Evolutionary conservation across 805 yeast genomes (phyloP).

Genomic region (Lipomyces orientalis): DNA sequence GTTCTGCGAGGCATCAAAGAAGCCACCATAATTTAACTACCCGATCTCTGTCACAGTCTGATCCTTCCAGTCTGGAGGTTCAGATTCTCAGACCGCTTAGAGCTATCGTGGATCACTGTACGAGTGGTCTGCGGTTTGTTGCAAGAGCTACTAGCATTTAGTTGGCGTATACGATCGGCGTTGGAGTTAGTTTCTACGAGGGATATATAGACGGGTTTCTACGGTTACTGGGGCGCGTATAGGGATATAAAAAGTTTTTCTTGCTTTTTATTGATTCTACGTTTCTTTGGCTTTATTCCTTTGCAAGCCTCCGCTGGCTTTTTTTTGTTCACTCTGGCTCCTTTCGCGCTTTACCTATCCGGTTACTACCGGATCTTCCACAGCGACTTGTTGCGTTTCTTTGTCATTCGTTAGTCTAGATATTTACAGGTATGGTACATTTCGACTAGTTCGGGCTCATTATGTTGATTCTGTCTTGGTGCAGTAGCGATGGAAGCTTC

Average conservation of each 20-base stretch:
- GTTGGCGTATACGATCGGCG: not conserved
- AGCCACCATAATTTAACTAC: conserved; percentile 42
- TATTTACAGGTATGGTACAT: not conserved
- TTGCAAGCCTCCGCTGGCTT: not conserved
- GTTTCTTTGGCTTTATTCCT: not conserved
- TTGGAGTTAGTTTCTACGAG: not conserved
- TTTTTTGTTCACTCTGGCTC: conserved; percentile 26
- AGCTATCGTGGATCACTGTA: not conserved
- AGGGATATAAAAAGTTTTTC: not conserved
- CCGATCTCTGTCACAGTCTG: not conserved
- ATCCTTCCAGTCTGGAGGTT: not conserved
- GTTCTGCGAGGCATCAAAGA: conserved; percentile 40
- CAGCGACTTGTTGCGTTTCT: conserved; percentile 13
- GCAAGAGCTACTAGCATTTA: not conserved
- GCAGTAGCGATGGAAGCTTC: conserved; percentile 31
- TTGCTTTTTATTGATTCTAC: not conserved
- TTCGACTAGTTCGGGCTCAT: not conserved
- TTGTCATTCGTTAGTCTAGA: conserved; percentile 21
- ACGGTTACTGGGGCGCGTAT: not conserved
- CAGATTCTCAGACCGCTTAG: not conserved
- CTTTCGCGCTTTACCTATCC: conserved; percentile 16
- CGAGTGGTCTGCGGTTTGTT: not conserved
- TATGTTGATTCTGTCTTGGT: not conserved
- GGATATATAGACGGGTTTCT: not conserved
- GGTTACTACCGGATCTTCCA: conserved; percentile 31